A percentile compares a stretch with the other conserved stretches of the same genome.
phyloP scores from a whole-genome alignment of 495 filamentous ascomycete species.

The Podospora sp. region DNA sequence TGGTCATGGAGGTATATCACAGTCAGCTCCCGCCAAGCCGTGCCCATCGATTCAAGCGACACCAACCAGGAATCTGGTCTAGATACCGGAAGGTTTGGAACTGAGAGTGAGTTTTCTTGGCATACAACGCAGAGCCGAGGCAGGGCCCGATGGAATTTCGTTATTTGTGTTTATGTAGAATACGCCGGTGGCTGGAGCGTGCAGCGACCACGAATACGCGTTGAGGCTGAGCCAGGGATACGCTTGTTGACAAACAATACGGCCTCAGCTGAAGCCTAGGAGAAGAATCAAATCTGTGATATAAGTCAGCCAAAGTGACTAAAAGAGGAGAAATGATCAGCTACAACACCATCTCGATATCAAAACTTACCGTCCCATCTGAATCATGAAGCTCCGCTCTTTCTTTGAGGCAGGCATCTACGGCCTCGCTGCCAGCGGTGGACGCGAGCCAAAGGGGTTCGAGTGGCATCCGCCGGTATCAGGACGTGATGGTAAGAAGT shows the following conservation, averaged over 20 bases:
- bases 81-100: too few species aligned
- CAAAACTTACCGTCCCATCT: not conserved
- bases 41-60: too few species aligned
- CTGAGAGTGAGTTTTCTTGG: too few species aligned
- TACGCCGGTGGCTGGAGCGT: not conserved
- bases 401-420: slow-evolving; percentile 11
- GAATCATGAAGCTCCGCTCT: slow-evolving; percentile 18
- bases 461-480: slow-evolving; percentile 17
- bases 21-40: too few species aligned
- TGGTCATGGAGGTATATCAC: too few species aligned
- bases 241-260: not conserved
- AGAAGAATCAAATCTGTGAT: not conserved
- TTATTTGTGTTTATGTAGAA: not conserved
- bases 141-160: not conserved
- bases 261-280: not conserved
- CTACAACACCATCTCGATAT: not conserved
- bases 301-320: not conserved
- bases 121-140: too few species aligned
- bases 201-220: not conserved
- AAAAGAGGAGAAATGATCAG: too few species aligned
- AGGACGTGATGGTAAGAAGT: slow-evolving; percentile 4
- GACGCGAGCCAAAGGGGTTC: slow-evolving; percentile 19
- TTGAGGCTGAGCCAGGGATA: not conserved
- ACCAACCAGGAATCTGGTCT: too few species aligned
- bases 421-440: slow-evolving; percentile 7